Percentiles rank a stretch among this genome's conserved stretches.
Evolutionary conservation across 345 rosid species (phyloP).

Genomic region (Geranium rotundifolium): DNA sequence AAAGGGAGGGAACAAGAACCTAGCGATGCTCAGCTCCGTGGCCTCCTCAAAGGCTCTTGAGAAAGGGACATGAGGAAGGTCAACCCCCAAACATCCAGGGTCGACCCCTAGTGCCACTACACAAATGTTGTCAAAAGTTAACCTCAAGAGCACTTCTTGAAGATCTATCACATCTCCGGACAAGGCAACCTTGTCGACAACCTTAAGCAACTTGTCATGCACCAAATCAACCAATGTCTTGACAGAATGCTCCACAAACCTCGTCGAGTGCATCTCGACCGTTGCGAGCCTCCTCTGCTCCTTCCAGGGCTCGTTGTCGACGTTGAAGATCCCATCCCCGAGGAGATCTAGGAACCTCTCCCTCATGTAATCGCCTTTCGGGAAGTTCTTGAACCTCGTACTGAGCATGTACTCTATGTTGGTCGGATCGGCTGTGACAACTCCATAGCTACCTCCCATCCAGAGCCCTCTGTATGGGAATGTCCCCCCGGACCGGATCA

Average conservation of each 20-base stretch:
- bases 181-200: constrained; percentile 25
- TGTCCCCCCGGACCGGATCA: constrained; percentile 37
- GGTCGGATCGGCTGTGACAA: constrained; percentile 41
- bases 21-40: constrained; percentile 44
- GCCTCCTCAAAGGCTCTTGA: constrained; percentile 79
- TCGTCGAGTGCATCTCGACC: constrained; percentile 51
- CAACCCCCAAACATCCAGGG: constrained; percentile 52
- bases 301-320: constrained; percentile 55
- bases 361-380: constrained; percentile 50
- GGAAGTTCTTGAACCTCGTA: constrained; percentile 61
- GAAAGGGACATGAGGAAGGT: constrained; percentile 51
- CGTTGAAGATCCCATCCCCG: constrained; percentile 63
- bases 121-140: constrained; percentile 73
- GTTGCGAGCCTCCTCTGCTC: constrained; percentile 42
- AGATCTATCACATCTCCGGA: constrained; percentile 43
- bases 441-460: constrained; percentile 44
- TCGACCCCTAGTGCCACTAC: constrained; percentile 56
- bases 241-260: constrained; percentile 39
- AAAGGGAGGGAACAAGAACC: constrained; percentile 56
- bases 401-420: constrained; percentile 57
- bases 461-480: constrained; percentile 42
- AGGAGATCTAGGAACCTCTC: constrained; percentile 56
- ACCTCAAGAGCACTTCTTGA: constrained; percentile 59
- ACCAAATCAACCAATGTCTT: constrained; percentile 38
- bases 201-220: constrained; percentile 39